A percentile compares a stretch with the other conserved stretches of the same genome.
Conservation (phyloP, 495 filamentous ascomycete species). For the Xylaria venustula region DNA sequence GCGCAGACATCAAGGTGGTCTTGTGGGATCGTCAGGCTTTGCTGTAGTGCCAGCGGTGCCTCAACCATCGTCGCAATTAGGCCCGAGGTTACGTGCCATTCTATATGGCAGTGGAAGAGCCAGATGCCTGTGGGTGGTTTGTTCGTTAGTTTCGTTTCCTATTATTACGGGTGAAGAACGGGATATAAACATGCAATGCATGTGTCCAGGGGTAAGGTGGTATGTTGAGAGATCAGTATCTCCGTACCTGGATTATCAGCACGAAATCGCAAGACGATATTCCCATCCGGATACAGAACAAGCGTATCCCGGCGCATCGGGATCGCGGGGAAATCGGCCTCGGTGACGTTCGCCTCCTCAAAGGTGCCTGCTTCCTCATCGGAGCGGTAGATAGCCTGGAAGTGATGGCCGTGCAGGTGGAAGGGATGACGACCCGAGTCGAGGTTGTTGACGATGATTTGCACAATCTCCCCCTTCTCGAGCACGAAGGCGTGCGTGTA, state of each 20-base stretch:
- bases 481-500: constrained; percentile 71
- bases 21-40: constrained; percentile 57
- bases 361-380: constrained; percentile 43
- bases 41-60: constrained; percentile 57
- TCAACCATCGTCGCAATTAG: constrained; percentile 70
- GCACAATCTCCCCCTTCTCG: constrained; percentile 63
- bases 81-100: constrained; percentile 67
- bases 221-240: constrained; percentile 54
- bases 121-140: constrained; percentile 54
- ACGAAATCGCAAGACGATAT: constrained; percentile 66
- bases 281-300: constrained; percentile 52
- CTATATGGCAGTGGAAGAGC: constrained; percentile 73
- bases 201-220: too few relatives aligned
- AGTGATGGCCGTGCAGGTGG: constrained; percentile 84
- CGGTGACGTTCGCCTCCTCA: constrained; percentile 40
- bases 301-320: constrained; percentile 60
- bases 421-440: constrained; percentile 77
- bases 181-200: too few relatives aligned
- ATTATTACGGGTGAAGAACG: neutral
- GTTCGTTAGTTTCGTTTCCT: neutral
- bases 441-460: constrained; percentile 79
- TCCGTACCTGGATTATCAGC: constrained; percentile 69
- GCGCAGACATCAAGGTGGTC: constrained; percentile 64
- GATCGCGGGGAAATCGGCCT: constrained; percentile 36
- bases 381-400: constrained; percentile 60